phyloP scores from a whole-genome alignment of 2,329 filamentous ascomycete genomes.

The Apiospora malaysiana region DNA sequence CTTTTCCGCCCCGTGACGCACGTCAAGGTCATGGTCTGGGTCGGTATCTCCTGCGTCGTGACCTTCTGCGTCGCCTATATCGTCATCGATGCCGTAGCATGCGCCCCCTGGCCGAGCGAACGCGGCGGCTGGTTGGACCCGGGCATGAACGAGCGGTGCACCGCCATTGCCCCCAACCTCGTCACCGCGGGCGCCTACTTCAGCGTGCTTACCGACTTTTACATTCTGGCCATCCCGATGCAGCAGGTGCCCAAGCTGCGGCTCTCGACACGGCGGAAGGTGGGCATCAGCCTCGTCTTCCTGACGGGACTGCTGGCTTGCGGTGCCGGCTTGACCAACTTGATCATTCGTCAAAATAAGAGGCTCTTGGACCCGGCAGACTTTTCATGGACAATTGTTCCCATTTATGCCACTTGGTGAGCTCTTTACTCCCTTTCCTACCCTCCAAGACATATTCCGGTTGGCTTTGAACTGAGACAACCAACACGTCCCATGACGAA shows the following conservation, averaged over 20 bases:
- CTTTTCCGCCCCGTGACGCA: background rate
- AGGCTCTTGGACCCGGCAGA: background rate
- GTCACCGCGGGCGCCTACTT: background rate
- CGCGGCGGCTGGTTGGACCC: background rate
- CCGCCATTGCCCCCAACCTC: background rate
- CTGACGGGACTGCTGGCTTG: background rate
- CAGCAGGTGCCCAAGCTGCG: background rate
- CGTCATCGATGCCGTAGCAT: background rate
- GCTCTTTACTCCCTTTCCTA: background rate
- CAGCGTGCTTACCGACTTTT: background rate
- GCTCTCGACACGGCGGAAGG: background rate
- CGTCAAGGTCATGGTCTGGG: background rate
- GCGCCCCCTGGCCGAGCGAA: background rate
- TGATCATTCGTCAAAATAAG: background rate
- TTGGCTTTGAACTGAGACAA: background rate
- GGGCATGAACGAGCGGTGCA: background rate
- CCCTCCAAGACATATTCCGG: background rate
- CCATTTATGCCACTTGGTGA: background rate
- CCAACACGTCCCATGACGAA: no score
- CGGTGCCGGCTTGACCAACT: background rate
- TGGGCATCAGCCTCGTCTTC: background rate
- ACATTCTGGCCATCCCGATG: background rate
- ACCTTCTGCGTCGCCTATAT: background rate
- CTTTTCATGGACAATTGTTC: background rate
- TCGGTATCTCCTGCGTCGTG: background rate